Base-by-base conservation (phyloP, 257 asterid species). In the Solanum sparsipilum region DNA sequence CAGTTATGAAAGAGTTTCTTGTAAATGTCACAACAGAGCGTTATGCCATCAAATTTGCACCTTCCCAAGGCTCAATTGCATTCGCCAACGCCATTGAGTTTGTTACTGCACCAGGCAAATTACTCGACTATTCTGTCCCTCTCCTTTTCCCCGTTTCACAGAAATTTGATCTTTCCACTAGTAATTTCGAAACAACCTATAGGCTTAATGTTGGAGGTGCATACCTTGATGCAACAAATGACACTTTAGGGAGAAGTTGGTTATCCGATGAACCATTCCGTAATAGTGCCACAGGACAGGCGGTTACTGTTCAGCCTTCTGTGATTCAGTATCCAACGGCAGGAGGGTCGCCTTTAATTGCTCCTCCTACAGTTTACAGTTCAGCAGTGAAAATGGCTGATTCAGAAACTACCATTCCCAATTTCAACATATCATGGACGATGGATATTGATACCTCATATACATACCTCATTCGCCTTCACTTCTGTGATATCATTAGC, bases 401-500 rank as follows among this genome's bases (percentile, higher is more conserved):
- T 63, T 96, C 99, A 85, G 90, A 91, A n/a, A 94, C 90, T 9
- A 87, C 25, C 86, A 88, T 89, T 8, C 98, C 98, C 1, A 94
- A 88, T 86, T 95, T 97, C 92, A 97, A 97, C 79, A 90, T 96
- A 8, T 92, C 97, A 0, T 97, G 99, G 99, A 92, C 74, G 78
- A 83, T 96, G 91, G 92, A 91, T 21, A 87, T 96, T 6, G 99
- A 95, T 85, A 52, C 90, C 6, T 87, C 98, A 5, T 96, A 90
- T 89, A 90, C 95, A 7, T 95, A 97, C 78, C 94, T 97, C 13
- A 72, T 97, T 23, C 98, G 99, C 11, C 58, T 97, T 27, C 99
- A 97, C 93, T 97, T 97, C 48, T 93, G 95, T 18, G 98, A 97
- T 68, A 96, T 96, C 9, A 96, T 94, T 44, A 96, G 98, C 93